Evolutionary conservation across 169 alveolate genomes (phyloP).

Genomic region (Plasmodium vivax): DNA sequence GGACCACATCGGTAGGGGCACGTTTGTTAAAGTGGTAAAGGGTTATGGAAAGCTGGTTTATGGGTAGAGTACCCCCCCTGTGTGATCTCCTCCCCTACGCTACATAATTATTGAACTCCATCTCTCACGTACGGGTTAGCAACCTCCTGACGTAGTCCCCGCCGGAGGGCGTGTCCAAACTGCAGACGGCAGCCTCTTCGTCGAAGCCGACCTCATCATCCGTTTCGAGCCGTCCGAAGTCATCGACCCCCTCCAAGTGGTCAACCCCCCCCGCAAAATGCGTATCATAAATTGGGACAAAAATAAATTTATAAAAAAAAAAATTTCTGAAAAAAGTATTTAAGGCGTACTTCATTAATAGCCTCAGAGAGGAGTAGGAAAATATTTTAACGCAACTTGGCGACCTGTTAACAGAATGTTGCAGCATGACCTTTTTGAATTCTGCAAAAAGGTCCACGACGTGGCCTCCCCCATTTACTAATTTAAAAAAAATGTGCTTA

Average conservation of each 20-base stretch:
- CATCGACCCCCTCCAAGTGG: neutral
- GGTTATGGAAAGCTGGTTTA: neutral
- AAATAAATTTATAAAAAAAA: conserved; percentile 44
- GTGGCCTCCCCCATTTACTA: conserved; percentile 1
- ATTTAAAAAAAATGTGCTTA: conserved; percentile 41
- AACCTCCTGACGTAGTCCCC: neutral
- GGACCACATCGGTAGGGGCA: neutral
- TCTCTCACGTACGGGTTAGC: neutral
- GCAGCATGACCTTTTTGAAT: conserved; percentile 33
- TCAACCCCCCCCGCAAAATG: neutral
- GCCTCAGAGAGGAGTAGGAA: conserved; percentile 29
- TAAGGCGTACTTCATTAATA: conserved; percentile 37
- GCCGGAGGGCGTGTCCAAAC: neutral
- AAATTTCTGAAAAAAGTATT: conserved; percentile 33
- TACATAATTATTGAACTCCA: neutral
- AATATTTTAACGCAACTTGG: conserved; percentile 46
- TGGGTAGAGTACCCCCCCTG: neutral
- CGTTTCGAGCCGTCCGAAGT: neutral
- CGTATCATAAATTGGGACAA: conserved; percentile 28
- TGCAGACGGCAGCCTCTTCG: neutral
- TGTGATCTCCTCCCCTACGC: neutral
- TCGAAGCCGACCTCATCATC: neutral
- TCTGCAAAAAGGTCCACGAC: conserved; percentile 36
- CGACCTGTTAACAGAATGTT: conserved; percentile 38
- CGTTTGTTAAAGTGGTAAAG: neutral